These are phyloP conservation scores for Pyrenophora seminiperda DNA, from an alignment of 2,329 filamentous ascomycete species.

Conservation along the genomic window DNA sequence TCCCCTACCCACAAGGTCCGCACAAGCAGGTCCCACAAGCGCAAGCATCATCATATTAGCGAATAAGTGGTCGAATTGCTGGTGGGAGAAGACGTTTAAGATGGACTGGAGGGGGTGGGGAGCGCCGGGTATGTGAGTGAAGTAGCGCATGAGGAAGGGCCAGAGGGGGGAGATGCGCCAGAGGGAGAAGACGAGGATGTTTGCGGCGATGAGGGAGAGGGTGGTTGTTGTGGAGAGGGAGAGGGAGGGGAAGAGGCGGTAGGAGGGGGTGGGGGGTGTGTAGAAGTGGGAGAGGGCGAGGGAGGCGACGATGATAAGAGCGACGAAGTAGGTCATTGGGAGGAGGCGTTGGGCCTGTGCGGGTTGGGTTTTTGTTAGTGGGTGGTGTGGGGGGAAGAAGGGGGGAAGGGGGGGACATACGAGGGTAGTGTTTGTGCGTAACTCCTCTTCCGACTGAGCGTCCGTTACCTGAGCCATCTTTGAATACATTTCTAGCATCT, in stretches of 20 bases:
- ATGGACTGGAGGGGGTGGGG: slow-evolving; percentile 67
- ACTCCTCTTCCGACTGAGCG: slow-evolving; percentile 34
- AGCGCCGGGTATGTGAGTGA: slow-evolving; percentile 53
- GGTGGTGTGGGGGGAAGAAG: not conserved
- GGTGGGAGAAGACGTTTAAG: slow-evolving; percentile 72
- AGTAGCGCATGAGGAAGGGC: slow-evolving; percentile 68
- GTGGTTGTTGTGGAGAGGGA: slow-evolving; percentile 55
- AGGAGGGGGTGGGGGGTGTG: slow-evolving; percentile 32
- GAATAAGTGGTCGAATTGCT: slow-evolving; percentile 60
- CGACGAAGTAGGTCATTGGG: slow-evolving; percentile 44
- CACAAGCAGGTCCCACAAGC: slow-evolving; percentile 63
- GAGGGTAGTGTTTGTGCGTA: slow-evolving; percentile 40
- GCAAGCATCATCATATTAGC: slow-evolving; percentile 70
- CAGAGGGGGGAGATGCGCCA: slow-evolving; percentile 71
- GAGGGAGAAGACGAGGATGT: slow-evolving; percentile 60
- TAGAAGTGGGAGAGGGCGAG: slow-evolving; percentile 43
- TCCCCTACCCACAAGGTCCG: slow-evolving; percentile 45
- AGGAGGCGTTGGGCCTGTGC: slow-evolving; percentile 43
- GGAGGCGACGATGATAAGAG: slow-evolving; percentile 32
- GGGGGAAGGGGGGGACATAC: slow-evolving; percentile 26
- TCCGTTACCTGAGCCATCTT: slow-evolving; percentile 26
- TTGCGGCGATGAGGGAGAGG: slow-evolving; percentile 64
- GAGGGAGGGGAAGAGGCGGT: slow-evolving; percentile 44
- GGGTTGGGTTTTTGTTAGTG: slow-evolving; percentile 1
- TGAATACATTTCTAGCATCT: slow-evolving; percentile 35